phyloP scores from a whole-genome alignment of 345 rosid species.

The Anastatica hierochuntica region DNA sequence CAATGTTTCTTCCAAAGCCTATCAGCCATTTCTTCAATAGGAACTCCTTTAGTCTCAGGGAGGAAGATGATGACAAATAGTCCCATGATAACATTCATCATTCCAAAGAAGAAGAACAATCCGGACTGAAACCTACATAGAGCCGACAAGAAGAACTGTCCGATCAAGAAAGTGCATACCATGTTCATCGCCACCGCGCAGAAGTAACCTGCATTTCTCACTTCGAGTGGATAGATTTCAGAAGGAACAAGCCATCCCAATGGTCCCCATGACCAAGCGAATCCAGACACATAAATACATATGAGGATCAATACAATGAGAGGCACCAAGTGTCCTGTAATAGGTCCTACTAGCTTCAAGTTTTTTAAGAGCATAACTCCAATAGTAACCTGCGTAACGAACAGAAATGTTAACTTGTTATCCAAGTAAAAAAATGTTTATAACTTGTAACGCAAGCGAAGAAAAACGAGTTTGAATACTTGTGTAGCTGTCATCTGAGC shows the following conservation, averaged over 20 bases:
- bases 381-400: not conserved
- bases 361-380: conserved; percentile 8
- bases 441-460: no score
- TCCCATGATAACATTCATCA: conserved; percentile 49
- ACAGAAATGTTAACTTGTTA: not conserved
- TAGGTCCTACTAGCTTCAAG: conserved; percentile 14
- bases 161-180: conserved; percentile 44
- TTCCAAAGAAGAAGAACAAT: conserved; percentile 49
- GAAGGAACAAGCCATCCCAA: conserved; percentile 63
- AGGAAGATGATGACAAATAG: conserved; percentile 26
- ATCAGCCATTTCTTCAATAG: conserved; percentile 50
- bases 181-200: conserved; percentile 47
- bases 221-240: conserved; percentile 51
- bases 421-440: not conserved
- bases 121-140: conserved; percentile 41
- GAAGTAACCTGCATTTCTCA: conserved; percentile 50
- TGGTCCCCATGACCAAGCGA: conserved; percentile 69
- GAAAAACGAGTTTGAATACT: no score
- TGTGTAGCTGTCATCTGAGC: conserved; percentile 9
- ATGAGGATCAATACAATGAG: conserved; percentile 30
- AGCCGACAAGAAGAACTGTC: conserved; percentile 48
- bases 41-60: conserved; percentile 57
- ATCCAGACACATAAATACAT: conserved; percentile 47
- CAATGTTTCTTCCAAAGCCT: conserved; percentile 46
- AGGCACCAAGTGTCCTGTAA: conserved; percentile 8